Evolutionary conservation across 352 stramenopile genomes (phyloP).

Genomic region (Phytophthora brassicae): DNA sequence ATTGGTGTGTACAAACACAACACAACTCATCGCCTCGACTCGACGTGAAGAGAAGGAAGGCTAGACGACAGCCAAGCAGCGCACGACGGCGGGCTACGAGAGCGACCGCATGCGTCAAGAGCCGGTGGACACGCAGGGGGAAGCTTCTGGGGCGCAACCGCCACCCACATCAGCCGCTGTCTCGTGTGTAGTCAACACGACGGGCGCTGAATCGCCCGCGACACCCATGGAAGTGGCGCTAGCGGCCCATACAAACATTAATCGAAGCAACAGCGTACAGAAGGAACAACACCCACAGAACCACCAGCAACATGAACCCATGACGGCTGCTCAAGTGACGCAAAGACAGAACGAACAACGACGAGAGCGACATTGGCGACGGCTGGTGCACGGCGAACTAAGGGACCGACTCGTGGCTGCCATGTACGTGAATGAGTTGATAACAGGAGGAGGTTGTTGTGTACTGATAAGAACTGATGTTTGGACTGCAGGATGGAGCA

Average conservation of each 20-base stretch:
- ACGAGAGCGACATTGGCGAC: constrained; percentile 36
- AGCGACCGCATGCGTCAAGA: constrained; percentile 27
- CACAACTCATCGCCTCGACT: constrained; percentile 1
- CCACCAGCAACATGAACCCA: constrained; percentile 7
- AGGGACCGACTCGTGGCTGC: constrained; percentile 33
- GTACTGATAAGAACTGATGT: constrained; percentile 1
- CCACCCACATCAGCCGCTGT: neutral
- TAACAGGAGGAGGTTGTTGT: neutral
- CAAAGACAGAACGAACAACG: constrained; percentile 39
- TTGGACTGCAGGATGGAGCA: constrained; percentile 48
- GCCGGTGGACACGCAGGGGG: constrained; percentile 25
- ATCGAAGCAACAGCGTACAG: constrained; percentile 1
- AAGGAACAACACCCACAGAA: constrained; percentile 11
- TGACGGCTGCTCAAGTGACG: constrained; percentile 27
- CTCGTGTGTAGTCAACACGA: constrained; percentile 17
- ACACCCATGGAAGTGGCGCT: constrained; percentile 35
- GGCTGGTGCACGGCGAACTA: constrained; percentile 37
- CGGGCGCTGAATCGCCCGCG: constrained; percentile 25
- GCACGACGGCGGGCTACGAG: constrained; percentile 15
- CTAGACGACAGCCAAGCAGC: neutral
- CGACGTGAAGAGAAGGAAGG: constrained; percentile 8
- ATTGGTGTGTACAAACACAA: neutral
- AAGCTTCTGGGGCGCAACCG: neutral
- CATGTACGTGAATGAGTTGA: constrained; percentile 39
- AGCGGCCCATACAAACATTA: constrained; percentile 2